Percentiles rank a stretch among this genome's conserved stretches.
These are phyloP conservation scores for Exophiala phaeomuriformis DNA, from an alignment of 2,329 filamentous ascomycete genomes.

Conservation along the genomic window DNA sequence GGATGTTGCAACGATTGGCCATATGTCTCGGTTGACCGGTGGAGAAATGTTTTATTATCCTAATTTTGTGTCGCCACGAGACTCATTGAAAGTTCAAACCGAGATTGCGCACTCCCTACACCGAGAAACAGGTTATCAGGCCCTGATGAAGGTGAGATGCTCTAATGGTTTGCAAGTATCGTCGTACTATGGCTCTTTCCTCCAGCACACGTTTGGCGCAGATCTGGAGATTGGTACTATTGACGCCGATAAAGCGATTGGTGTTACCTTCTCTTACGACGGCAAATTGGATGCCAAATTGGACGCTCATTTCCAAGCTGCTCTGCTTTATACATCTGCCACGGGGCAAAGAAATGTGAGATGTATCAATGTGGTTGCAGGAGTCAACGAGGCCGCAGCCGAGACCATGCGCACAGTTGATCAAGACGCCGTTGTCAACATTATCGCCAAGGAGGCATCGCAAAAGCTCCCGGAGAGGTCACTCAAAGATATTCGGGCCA, in stretches of 20 bases:
- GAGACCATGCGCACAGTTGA: conserved; percentile 89
- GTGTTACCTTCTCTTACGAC: conserved; percentile 87
- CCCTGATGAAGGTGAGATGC: conserved; percentile 95
- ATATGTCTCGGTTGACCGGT: conserved; percentile 80
- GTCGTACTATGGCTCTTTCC: conserved; percentile 92
- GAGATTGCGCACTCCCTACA: conserved; percentile 83
- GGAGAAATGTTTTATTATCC: conserved; percentile 96
- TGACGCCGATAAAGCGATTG: conserved; percentile 88
- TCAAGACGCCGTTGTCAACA: conserved; percentile 81
- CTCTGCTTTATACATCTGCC: conserved; percentile 87
- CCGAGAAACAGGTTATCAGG: conserved; percentile 88
- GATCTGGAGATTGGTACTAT: conserved; percentile 90
- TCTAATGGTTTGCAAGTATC: conserved; percentile 92
- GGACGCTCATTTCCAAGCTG: conserved; percentile 95
- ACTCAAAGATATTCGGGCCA: conserved; percentile 77
- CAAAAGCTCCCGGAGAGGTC: conserved; percentile 70
- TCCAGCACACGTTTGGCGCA: conserved; percentile 89
- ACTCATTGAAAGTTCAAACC: conserved; percentile 71
- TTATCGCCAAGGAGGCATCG: conserved; percentile 86
- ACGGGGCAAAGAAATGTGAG: conserved; percentile 81
- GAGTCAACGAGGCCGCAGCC: conserved; percentile 74
- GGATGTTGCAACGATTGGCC: conserved; percentile 85
- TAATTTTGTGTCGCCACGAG: conserved; percentile 83
- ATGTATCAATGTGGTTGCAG: conserved; percentile 89
- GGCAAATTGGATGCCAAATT: conserved; percentile 95